Evolutionary conservation across 2,329 filamentous ascomycete species (phyloP).

Genomic region (Grosmannia serpens): DNA sequence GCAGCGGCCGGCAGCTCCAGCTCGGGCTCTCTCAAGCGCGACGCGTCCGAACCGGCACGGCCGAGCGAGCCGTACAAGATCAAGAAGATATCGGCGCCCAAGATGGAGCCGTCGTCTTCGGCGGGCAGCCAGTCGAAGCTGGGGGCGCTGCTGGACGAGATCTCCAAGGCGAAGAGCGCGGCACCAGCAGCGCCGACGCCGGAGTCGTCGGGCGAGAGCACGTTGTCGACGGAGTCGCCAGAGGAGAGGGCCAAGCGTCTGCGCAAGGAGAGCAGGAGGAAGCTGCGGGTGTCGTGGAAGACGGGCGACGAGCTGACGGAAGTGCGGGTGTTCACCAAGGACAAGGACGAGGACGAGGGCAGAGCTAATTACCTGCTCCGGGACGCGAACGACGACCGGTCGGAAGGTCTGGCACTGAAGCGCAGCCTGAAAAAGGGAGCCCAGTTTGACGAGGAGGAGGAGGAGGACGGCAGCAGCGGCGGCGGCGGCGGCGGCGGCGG

Average conservation of each 20-base stretch:
- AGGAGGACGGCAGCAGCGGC: slow-evolving; percentile 37
- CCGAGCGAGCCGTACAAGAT: slow-evolving; percentile 8
- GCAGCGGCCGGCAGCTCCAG: neutral
- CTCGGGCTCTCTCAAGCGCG: neutral
- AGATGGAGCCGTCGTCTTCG: slow-evolving; percentile 18
- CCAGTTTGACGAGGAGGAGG: slow-evolving; percentile 6
- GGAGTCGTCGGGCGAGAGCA: slow-evolving; percentile 30
- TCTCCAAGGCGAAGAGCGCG: slow-evolving; percentile 39
- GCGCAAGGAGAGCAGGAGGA: slow-evolving; percentile 59
- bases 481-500: neutral
- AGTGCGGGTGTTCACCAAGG: slow-evolving; percentile 59
- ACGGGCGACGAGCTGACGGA: slow-evolving; percentile 54
- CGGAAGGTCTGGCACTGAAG: slow-evolving; percentile 59
- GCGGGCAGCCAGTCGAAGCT: slow-evolving; percentile 33
- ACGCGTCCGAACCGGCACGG: neutral
- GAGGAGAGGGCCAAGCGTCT: slow-evolving; percentile 57
- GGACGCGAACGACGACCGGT: slow-evolving; percentile 61
- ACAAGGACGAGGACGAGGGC: slow-evolving; percentile 61
- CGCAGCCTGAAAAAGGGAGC: slow-evolving; percentile 33
- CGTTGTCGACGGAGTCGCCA: slow-evolving; percentile 44
- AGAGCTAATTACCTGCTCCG: slow-evolving; percentile 56
- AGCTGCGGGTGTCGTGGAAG: slow-evolving; percentile 61
- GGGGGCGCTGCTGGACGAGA: slow-evolving; percentile 40
- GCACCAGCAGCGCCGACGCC: slow-evolving; percentile 25
- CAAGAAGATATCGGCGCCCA: slow-evolving; percentile 15